These are phyloP conservation scores for Phytopythium litorale DNA, from an alignment of 352 stramenopile genomes.

Conservation along the genomic window DNA sequence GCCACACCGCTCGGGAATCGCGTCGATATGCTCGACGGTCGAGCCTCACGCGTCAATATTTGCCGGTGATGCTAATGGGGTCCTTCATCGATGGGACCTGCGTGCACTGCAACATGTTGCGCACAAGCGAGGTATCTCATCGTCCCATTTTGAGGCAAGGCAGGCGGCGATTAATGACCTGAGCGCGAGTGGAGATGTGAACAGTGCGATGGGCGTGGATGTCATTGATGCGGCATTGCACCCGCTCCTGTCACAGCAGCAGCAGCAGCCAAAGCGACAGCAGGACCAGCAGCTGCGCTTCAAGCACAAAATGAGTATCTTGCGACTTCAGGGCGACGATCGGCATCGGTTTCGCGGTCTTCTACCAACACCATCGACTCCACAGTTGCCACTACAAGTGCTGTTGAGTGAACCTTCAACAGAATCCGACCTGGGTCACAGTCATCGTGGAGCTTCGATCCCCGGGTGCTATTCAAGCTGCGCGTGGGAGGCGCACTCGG, in stretches of 20 bases:
- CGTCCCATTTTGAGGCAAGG: background rate
- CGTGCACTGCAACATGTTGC: constrained; percentile 8
- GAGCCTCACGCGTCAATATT: constrained; percentile 14
- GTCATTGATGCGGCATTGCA: background rate
- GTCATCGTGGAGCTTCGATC: background rate
- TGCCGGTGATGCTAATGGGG: constrained; percentile 11
- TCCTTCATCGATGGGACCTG: constrained; percentile 21
- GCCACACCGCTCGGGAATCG: constrained; percentile 9
- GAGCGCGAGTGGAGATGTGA: background rate
- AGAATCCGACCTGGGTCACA: background rate
- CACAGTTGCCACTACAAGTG: background rate
- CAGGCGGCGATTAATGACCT: background rate
- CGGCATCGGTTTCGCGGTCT: constrained; percentile 1
- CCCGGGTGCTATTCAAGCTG: constrained; percentile 18
- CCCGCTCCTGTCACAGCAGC: background rate
- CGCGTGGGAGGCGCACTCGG: constrained; percentile 39
- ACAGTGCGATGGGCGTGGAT: background rate
- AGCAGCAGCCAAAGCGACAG: background rate
- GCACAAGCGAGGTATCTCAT: constrained; percentile 14
- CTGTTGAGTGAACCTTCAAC: background rate
- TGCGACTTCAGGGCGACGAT: constrained; percentile 2
- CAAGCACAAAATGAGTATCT: constrained; percentile 1
- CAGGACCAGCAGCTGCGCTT: background rate
- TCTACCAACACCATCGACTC: background rate
- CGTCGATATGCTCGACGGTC: constrained; percentile 20